These are phyloP conservation scores for Termitomyces sp. DNA, from an alignment of 768 basidiomycete species.

Conservation along the genomic window DNA sequence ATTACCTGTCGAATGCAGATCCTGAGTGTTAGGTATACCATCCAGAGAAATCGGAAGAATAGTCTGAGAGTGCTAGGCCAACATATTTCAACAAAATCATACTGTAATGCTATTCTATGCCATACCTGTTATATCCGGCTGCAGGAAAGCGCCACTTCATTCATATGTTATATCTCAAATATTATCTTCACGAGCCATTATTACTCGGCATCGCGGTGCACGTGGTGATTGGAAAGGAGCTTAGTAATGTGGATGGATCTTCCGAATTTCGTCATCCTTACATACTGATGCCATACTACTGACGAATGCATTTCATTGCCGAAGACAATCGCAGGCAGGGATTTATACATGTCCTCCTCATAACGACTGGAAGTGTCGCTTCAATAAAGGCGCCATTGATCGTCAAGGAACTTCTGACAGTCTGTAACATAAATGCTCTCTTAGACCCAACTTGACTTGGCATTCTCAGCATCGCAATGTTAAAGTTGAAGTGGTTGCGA, in stretches of 20 bases:
- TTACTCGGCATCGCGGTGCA: too few species aligned
- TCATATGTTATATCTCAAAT: not conserved
- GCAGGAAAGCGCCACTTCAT: not conserved
- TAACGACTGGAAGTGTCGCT: constrained; percentile 93
- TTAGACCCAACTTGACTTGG: not conserved
- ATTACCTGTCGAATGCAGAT: not conserved
- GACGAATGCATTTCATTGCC: constrained; percentile 30
- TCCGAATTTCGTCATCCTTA: not conserved
- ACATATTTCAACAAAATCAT: too few species aligned
- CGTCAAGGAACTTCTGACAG: constrained; percentile 64
- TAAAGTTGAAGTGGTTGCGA: constrained; percentile 78
- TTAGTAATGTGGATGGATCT: not conserved
- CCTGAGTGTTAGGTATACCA: not conserved
- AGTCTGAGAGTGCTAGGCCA: too few species aligned
- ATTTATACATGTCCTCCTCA: constrained; percentile 65
- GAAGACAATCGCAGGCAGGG: constrained; percentile 34
- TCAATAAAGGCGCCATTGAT: constrained; percentile 92
- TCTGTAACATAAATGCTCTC: constrained; percentile 17
- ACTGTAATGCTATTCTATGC: not conserved
- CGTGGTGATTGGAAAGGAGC: not conserved
- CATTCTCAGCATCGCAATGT: constrained; percentile 61
- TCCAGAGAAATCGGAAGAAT: too few species aligned
- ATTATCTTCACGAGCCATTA: too few species aligned
- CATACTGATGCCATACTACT: not conserved
- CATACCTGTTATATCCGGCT: not conserved